Evolutionary conservation across 345 rosid genomes (phyloP), one percentile per base, ranked within the genome.

Genomic region (Rhodamnia rubescens): DNA sequence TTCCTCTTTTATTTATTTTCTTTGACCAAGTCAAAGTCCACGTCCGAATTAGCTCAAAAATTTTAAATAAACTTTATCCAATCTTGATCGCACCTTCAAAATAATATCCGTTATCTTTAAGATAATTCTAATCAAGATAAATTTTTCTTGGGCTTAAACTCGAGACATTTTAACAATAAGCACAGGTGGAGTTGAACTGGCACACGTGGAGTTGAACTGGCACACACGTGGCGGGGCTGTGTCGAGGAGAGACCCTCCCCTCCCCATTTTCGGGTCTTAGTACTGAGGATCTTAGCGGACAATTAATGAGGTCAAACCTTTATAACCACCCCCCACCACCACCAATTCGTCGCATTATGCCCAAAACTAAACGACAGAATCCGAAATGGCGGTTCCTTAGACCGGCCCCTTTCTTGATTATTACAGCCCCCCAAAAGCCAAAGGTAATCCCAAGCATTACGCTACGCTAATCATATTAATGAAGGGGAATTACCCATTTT

Each of bases 321-420:
- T 74, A 74, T 26, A 36, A 36, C 40, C 40, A 36, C 40, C 81
- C 49, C 49, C 22, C 42, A 1, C 78, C 78, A 10, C 53, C 53
- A 13, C 53, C 10, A 69, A 18, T 8, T 32, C 44, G 44, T 32
- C 47, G 12, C 78, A 4, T 36, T 20, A 16, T 32, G 78, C 24
- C 75, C 18, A 64, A 32, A 69, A 36, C 11, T 29, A 53, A 36
- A 15, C 92, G 93, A 91, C 93, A 90, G 90, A 87, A 88, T 89
- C 82, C 18, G 47, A 89, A 89, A 88, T 87, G 93, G 85, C 91
- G 90, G 93, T 90, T 88, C 78, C 24, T 69, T 44, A 22, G 36
- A 16, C 78, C 78, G 78, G 32, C 78, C 78, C 47, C 0, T 61
- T 69, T 36, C 47, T 36, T 18, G 32, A 8, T 69, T 40, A 20